Evolutionary conservation across 805 yeast species (phyloP).

Genomic region (Tetrapisispora phaffii): DNA sequence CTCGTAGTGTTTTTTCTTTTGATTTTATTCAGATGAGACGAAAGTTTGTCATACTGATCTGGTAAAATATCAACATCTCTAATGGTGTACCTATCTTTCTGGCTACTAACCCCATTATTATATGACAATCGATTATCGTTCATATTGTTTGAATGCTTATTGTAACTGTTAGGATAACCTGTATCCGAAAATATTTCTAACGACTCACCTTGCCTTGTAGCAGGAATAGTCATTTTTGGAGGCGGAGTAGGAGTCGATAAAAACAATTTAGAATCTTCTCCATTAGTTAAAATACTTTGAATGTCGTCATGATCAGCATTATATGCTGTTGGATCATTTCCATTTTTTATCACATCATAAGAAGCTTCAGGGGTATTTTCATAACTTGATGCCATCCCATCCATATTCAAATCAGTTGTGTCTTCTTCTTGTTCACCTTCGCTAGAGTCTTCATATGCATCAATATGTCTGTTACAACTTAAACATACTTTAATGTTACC

Average conservation of each 20-base stretch:
- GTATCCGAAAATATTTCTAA: slow-evolving; percentile 50
- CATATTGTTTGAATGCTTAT: not conserved
- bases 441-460: slow-evolving; percentile 64
- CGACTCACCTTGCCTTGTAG: slow-evolving; percentile 69
- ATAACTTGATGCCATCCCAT: not conserved
- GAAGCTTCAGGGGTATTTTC: slow-evolving; percentile 2
- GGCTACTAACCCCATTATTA: not conserved
- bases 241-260: slow-evolving; percentile 43
- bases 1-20: slow-evolving; percentile 9
- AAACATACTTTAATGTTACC: slow-evolving; percentile 73
- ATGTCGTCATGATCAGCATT: slow-evolving; percentile 29
- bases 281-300: slow-evolving; percentile 27
- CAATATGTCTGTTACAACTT: slow-evolving; percentile 53
- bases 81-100: slow-evolving; percentile 20
- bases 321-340: slow-evolving; percentile 17
- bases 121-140: slow-evolving; percentile 4
- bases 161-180: not conserved
- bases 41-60: slow-evolving; percentile 4
- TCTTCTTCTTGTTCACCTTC: slow-evolving; percentile 37
- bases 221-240: slow-evolving; percentile 73
- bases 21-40: slow-evolving; percentile 2
- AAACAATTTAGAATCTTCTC: slow-evolving; percentile 29
- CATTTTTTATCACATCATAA: slow-evolving; percentile 4
- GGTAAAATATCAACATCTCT: slow-evolving; percentile 21
- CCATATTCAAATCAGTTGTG: not conserved